A percentile compares a stretch with the other conserved stretches of the same genome.
Evolutionary conservation across 75 land plant genomes (phyloP).

Genomic region (Sequoiadendron giganteum): DNA sequence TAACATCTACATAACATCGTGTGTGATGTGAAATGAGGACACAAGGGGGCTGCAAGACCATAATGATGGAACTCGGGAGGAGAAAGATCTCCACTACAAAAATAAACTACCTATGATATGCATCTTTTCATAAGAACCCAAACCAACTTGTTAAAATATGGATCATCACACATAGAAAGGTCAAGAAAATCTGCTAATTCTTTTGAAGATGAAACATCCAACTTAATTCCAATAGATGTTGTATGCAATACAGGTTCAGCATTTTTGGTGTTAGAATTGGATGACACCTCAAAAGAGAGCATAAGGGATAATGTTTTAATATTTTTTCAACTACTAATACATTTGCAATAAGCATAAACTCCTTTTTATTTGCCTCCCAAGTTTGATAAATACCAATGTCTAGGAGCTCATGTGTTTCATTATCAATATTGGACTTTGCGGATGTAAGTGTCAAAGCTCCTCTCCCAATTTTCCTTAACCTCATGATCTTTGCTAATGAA

Average conservation of each 20-base stretch:
- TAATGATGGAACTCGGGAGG: constrained; percentile 90
- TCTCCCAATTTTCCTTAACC: no score
- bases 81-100: constrained; percentile 93
- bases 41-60: constrained; percentile 90
- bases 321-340: no score
- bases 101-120: constrained; percentile 99
- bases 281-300: constrained; percentile 67
- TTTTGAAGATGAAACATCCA: constrained; percentile 93
- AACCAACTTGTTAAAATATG: constrained; percentile 95
- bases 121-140: constrained; percentile 94
- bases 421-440: no score
- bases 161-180: constrained; percentile 94
- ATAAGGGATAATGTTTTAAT: no score
- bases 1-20: constrained; percentile 91
- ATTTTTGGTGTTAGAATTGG: constrained; percentile 92
- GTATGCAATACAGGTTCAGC: constrained; percentile 90
- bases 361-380: no score
- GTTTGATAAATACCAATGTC: no score
- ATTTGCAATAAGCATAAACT: no score
- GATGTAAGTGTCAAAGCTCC: no score
- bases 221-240: constrained; percentile 80
- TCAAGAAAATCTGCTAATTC: constrained; percentile 96
- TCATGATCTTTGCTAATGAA: no score
- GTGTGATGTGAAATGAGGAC: constrained; percentile 99
- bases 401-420: no score